A percentile compares a stretch with the other conserved stretches of the same genome.
These are phyloP conservation scores for Dictyostelium citrinum DNA, from an alignment of 78 protist species.

Conservation along the genomic window DNA sequence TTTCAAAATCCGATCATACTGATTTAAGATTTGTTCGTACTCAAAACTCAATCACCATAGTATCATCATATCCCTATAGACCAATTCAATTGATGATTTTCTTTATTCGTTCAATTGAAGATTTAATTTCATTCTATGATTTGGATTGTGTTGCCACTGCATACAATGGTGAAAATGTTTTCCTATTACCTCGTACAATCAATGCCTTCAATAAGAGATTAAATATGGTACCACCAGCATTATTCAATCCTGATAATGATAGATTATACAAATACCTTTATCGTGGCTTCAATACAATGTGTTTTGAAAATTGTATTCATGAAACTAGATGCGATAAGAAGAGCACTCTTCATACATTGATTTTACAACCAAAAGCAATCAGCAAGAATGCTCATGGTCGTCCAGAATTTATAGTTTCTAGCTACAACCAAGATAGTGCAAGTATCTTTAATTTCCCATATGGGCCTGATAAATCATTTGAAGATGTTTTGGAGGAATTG, in stretches of 20 bases:
- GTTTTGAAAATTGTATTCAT: constrained; percentile 14
- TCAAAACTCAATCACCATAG: background rate
- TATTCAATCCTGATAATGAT: background rate
- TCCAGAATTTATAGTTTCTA: background rate
- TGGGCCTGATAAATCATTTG: background rate
- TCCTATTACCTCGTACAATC: background rate
- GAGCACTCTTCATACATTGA: background rate
- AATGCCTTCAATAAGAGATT: constrained; percentile 1
- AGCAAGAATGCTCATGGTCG: background rate
- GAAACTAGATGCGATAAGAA: background rate
- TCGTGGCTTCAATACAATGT: background rate
- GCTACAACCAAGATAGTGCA: background rate
- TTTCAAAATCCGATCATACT: background rate
- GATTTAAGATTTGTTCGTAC: constrained; percentile 20
- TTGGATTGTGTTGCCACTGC: background rate
- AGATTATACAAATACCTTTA: background rate
- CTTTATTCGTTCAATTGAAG: constrained; percentile 7
- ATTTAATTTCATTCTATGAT: constrained; percentile 11
- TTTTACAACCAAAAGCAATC: background rate
- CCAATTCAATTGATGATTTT: constrained; percentile 33
- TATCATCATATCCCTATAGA: constrained; percentile 33
- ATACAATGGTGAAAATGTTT: constrained; percentile 2
- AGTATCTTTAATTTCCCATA: background rate
- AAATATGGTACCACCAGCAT: background rate
- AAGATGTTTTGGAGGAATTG: background rate